phyloP scores from a whole-genome alignment of 1,284 basidiomycete genomes.

The Ceratobasidium sp. region DNA sequence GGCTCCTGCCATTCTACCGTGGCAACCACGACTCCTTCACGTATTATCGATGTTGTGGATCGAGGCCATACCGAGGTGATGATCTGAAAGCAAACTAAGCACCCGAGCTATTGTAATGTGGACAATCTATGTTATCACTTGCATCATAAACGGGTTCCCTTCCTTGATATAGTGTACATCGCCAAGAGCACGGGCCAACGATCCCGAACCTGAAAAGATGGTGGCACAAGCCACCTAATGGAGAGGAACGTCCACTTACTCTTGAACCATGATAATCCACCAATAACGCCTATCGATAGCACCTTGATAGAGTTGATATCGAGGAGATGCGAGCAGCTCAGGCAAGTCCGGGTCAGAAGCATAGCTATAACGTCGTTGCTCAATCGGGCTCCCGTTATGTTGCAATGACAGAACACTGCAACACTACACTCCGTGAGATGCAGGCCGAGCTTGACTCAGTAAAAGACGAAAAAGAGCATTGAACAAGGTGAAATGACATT shows the following conservation, averaged over 20 bases:
- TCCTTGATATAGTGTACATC: constrained; percentile 5
- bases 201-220: constrained; percentile 14
- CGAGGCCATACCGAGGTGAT: constrained; percentile 4
- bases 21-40: neutral
- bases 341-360: neutral
- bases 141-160: constrained; percentile 5
- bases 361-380: neutral
- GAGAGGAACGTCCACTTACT: neutral
- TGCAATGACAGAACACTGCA: too few species aligned
- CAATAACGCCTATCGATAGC: neutral
- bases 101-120: too few species aligned
- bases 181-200: neutral
- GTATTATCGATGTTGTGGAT: neutral
- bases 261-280: neutral
- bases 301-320: too few species aligned
- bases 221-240: neutral
- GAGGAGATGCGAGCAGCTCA: neutral
- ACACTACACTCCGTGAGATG: too few species aligned
- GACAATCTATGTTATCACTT: neutral
- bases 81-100: neutral
- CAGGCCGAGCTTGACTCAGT: too few species aligned
- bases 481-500: too few species aligned
- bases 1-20: constrained; percentile 4
- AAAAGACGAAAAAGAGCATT: too few species aligned
- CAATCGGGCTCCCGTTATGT: too few species aligned